Conservation (phyloP, 768 basidiomycete genomes). For the Kwoniella pini region DNA sequence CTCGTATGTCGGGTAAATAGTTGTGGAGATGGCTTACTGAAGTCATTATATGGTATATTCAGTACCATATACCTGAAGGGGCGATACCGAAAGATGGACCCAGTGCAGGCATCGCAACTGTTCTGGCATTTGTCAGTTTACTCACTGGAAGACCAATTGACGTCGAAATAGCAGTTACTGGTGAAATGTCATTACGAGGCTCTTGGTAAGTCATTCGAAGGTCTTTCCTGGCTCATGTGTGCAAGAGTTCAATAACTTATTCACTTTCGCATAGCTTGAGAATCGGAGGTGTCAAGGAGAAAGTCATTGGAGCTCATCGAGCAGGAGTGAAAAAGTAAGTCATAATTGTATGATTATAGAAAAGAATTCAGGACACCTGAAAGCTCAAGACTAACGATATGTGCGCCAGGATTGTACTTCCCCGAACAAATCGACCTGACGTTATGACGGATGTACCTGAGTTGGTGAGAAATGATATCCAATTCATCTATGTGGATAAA, state of each 20-base stretch:
- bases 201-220: slow-evolving; percentile 30
- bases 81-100: slow-evolving; percentile 94
- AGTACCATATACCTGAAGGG: slow-evolving; percentile 64
- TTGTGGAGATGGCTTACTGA: background rate
- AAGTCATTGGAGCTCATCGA: slow-evolving; percentile 82
- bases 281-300: slow-evolving; percentile 84
- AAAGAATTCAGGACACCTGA: background rate
- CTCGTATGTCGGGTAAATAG: too few relatives aligned
- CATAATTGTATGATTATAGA: too few relatives aligned
- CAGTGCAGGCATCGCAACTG: slow-evolving; percentile 85
- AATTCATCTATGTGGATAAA: slow-evolving; percentile 77
- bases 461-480: slow-evolving; percentile 71
- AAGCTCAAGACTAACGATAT: background rate
- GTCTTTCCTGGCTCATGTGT: background rate
- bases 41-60: background rate
- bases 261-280: slow-evolving; percentile 58
- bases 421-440: slow-evolving; percentile 80
- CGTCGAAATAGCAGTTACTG: slow-evolving; percentile 79
- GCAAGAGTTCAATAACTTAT: too few relatives aligned
- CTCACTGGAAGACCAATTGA: slow-evolving; percentile 74
- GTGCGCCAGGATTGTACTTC: slow-evolving; percentile 69
- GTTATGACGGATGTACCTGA: slow-evolving; percentile 74
- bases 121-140: slow-evolving; percentile 82
- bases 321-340: slow-evolving; percentile 65
- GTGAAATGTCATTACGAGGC: slow-evolving; percentile 71